Evolutionary conservation across 768 basidiomycete species (phyloP), one percentile per base, ranked within the genome.

Genomic region (Calocybe indica): DNA sequence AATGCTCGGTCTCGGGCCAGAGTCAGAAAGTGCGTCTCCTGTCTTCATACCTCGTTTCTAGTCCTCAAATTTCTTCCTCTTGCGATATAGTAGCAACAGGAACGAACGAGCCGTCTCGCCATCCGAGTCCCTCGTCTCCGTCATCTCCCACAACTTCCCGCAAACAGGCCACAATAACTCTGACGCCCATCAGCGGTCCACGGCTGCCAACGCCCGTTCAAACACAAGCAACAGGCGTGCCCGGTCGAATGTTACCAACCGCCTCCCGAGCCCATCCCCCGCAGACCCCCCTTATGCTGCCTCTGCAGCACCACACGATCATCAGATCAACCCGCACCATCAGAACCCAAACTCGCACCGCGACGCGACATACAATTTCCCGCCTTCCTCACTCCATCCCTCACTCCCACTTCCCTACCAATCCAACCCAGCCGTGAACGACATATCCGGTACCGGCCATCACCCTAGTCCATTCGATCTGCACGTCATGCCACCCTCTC

Each of bases 51-150:
- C 31, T 41, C 50, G 32, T 46, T 45, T 47, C 41, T 43, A 54
- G 51, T 28, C 37, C 43, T 43, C 43, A 39, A 29, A 14, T 30
- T 35, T 58, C 44, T 45, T 45, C 13, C 34, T 38, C 44, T 13
- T 2, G 34, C 11, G 13, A 31, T 13, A 35, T 42, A 13, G n/a
- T 30, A 22, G 47, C 44, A 40, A 30, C 55, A 87, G 85, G 62
- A 69, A 63, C 29, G 85, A 88, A 56, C 82, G 85, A 43, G 75
- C 73, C 9, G 67, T 71, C 22, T 89, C 87, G 1, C 87, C 87
- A 5, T 74, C 85, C 9, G 87, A 88, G 57, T 90, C 87, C 7
- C 58, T 87, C 33, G 69, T 83, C 37, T 89, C 87, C 1, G 76
- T 81, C 59, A 79, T 77, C n/a, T 84, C 83, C 29, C 84, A 87